A percentile compares a stretch with the other conserved stretches of the same genome.
Conservation (phyloP, 805 yeast species). For the Wickerhamomyces chambardii region DNA sequence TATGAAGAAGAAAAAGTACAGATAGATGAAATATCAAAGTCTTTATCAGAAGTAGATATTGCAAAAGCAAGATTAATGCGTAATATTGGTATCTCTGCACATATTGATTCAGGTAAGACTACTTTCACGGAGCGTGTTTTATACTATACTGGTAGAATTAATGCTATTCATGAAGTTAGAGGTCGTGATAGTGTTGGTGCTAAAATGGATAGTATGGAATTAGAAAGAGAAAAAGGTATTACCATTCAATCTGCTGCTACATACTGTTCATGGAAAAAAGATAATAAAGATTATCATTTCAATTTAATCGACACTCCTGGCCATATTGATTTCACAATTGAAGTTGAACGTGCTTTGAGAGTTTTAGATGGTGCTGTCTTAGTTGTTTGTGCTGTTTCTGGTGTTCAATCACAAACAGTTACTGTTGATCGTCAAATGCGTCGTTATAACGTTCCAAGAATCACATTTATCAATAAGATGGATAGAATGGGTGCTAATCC, state of each 20-base stretch:
- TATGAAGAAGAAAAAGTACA: conserved; percentile 71
- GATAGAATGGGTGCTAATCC: conserved; percentile 99
- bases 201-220: conserved; percentile 98
- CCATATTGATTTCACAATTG: conserved; percentile 97
- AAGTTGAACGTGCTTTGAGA: conserved; percentile 97
- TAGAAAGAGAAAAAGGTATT: conserved; percentile 97
- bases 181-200: conserved; percentile 98
- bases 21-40: conserved; percentile 46
- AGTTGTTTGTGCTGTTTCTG: conserved; percentile 97
- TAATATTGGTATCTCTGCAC: conserved; percentile 97
- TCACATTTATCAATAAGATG: conserved; percentile 96
- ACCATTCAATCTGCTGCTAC: conserved; percentile 99
- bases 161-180: conserved; percentile 93
- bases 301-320: conserved; percentile 98
- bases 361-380: conserved; percentile 97
- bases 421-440: conserved; percentile 99
- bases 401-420: conserved; percentile 97
- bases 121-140: conserved; percentile 97
- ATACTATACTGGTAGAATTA: conserved; percentile 93
- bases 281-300: conserved; percentile 63
- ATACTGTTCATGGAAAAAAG: conserved; percentile 92
- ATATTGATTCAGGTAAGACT: conserved; percentile 96
- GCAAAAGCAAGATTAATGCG: conserved; percentile 53
- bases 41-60: conserved; percentile 42
- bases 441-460: conserved; percentile 93